A percentile compares a stretch with the other conserved stretches of the same genome.
phyloP scores from a whole-genome alignment of 148 eudicot genomes.

The Vaccinium darrowii region DNA sequence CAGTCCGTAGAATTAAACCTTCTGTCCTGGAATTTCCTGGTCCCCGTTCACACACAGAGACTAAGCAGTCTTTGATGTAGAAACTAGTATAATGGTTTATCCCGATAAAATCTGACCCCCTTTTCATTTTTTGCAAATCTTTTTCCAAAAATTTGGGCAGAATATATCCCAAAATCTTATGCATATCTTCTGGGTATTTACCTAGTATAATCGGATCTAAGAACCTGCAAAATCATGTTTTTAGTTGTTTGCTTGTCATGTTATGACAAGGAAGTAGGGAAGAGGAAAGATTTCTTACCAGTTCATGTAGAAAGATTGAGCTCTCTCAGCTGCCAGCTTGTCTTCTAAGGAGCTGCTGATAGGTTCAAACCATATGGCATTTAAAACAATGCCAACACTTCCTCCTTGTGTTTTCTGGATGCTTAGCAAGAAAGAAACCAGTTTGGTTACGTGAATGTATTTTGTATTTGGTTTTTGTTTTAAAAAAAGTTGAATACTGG shows the following conservation, averaged over 20 bases:
- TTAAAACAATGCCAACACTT: slow-evolving; percentile 56
- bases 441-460: not conserved
- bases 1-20: slow-evolving; percentile 44
- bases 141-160: slow-evolving; percentile 49
- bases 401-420: slow-evolving; percentile 63
- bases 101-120: slow-evolving; percentile 63
- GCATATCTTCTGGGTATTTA: slow-evolving; percentile 62
- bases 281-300: slow-evolving; percentile 32
- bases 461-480: not conserved
- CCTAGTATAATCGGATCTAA: slow-evolving; percentile 68
- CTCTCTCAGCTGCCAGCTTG: slow-evolving; percentile 60
- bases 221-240: slow-evolving; percentile 41
- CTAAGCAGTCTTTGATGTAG: slow-evolving; percentile 67
- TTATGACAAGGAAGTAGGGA: not conserved
- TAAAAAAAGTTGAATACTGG: not conserved
- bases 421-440: not conserved
- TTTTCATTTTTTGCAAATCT: slow-evolving; percentile 32
- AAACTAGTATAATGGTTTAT: slow-evolving; percentile 71
- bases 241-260: not conserved
- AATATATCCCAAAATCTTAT: slow-evolving; percentile 37
- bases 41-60: slow-evolving; percentile 48
- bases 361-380: slow-evolving; percentile 66
- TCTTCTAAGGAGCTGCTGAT: slow-evolving; percentile 56
- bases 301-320: slow-evolving; percentile 59
- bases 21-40: slow-evolving; percentile 54